Percentiles rank a stretch among this genome's conserved stretches.
Evolutionary conservation across 2,329 filamentous ascomycete species (phyloP).

Genomic region (Trichoderma semiorbis): DNA sequence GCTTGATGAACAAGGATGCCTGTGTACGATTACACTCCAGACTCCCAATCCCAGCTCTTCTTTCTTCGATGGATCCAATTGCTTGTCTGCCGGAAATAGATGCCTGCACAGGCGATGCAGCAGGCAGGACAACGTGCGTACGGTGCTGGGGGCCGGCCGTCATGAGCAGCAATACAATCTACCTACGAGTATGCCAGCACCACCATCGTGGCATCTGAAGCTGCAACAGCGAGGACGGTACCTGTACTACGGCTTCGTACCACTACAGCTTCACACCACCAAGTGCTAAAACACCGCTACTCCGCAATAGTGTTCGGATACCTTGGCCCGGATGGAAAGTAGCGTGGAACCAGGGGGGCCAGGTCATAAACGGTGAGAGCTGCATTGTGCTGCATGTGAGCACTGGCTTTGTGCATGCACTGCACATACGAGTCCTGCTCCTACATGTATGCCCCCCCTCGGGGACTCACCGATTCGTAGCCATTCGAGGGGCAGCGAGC

Average conservation of each 20-base stretch:
- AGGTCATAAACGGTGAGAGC: slow-evolving; percentile 4
- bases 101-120: background rate
- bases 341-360: slow-evolving; percentile 9
- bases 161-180: background rate
- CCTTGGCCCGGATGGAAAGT: slow-evolving; percentile 13
- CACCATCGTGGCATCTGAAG: background rate
- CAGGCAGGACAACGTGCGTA: background rate
- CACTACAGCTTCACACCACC: background rate
- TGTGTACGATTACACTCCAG: background rate
- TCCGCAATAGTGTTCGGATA: background rate
- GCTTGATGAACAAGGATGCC: background rate
- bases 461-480: background rate
- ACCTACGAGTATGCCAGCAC: background rate
- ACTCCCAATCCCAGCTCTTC: background rate
- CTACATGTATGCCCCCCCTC: background rate
- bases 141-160: background rate
- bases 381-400: slow-evolving; percentile 5
- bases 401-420: slow-evolving; percentile 6
- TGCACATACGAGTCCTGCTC: background rate
- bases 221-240: background rate
- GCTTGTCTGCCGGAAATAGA: background rate
- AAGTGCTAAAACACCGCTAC: background rate
- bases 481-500: background rate
- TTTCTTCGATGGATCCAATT: background rate
- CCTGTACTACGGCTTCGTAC: background rate